Evolutionary conservation across 2,329 filamentous ascomycete species (phyloP).

Genomic region (Fusarium setosum): DNA sequence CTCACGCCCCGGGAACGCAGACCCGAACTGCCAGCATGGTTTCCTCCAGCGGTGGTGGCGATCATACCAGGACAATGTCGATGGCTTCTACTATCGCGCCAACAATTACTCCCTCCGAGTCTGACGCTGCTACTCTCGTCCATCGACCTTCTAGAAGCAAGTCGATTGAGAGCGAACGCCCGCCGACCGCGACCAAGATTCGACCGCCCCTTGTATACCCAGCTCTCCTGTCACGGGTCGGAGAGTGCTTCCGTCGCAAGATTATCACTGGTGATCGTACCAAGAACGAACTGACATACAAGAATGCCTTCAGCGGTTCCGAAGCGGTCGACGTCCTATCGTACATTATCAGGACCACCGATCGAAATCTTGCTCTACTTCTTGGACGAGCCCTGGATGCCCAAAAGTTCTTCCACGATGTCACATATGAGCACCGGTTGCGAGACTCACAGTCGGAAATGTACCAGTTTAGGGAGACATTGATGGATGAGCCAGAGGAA

Average conservation of each 20-base stretch:
- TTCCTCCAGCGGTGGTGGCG: conserved; percentile 60
- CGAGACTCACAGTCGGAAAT: conserved; percentile 95
- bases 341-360: conserved; percentile 96
- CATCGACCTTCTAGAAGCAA: conserved; percentile 69
- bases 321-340: conserved; percentile 96
- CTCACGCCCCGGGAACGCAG: conserved; percentile 62
- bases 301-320: conserved; percentile 94
- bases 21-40: conserved; percentile 72
- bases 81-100: conserved; percentile 88
- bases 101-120: conserved; percentile 74
- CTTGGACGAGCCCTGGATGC: conserved; percentile 93
- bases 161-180: conserved; percentile 66
- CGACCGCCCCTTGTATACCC: conserved; percentile 91
- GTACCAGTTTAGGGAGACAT: conserved; percentile 94
- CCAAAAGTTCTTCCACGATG: conserved; percentile 99
- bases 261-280: conserved; percentile 88
- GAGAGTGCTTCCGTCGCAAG: conserved; percentile 90
- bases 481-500: conserved; percentile 85
- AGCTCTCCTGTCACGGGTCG: conserved; percentile 91
- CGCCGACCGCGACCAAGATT: conserved; percentile 68
- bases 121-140: conserved; percentile 59
- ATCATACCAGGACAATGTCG: conserved; percentile 80
- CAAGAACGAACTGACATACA: conserved; percentile 97
- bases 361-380: conserved; percentile 91
- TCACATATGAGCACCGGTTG: conserved; percentile 95